Percentiles rank a stretch among this genome's conserved stretches.
These are phyloP conservation scores for Pleoardoris graminearum DNA, from an alignment of 2,329 filamentous ascomycete genomes.

Conservation along the genomic window DNA sequence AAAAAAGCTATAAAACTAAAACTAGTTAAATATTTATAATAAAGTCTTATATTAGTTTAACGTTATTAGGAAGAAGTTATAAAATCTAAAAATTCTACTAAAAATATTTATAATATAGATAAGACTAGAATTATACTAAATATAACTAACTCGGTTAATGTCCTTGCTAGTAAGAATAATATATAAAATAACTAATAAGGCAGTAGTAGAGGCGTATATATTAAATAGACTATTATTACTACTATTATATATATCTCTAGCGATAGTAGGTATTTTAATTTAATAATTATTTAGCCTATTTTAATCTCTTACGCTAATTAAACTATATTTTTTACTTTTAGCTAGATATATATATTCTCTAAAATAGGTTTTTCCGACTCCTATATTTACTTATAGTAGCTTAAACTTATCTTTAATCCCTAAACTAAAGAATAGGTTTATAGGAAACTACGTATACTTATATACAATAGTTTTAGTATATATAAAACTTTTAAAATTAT, in stretches of 20 bases:
- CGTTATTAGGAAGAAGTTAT: constrained; percentile 11
- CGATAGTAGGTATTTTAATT: constrained; percentile 18
- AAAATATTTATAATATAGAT: constrained; percentile 22
- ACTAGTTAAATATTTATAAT: constrained; percentile 16
- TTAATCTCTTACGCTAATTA: neutral
- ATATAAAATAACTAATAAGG: constrained; percentile 13
- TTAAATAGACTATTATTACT: constrained; percentile 18
- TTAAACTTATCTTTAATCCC: constrained; percentile 40
- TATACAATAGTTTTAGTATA: constrained; percentile 14
- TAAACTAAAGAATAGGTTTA: constrained; percentile 33
- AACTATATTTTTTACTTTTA: constrained; percentile 16
- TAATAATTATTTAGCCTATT: constrained; percentile 17
- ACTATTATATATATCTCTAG: constrained; percentile 16
- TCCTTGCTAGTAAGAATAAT: constrained; percentile 18
- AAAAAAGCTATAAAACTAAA: constrained; percentile 13
- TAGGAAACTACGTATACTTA: constrained; percentile 17
- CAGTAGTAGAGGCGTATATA: constrained; percentile 16
- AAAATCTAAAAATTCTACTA: neutral
- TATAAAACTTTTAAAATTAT: constrained; percentile 37
- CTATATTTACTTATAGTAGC: constrained; percentile 40
- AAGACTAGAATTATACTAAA: constrained; percentile 16
- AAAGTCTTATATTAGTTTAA: constrained; percentile 13
- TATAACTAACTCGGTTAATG: constrained; percentile 11
- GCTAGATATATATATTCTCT: constrained; percentile 14
- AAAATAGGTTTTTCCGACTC: constrained; percentile 24